Evolutionary conservation across 768 basidiomycete genomes (phyloP).

Genomic region (Auricularia cornea): DNA sequence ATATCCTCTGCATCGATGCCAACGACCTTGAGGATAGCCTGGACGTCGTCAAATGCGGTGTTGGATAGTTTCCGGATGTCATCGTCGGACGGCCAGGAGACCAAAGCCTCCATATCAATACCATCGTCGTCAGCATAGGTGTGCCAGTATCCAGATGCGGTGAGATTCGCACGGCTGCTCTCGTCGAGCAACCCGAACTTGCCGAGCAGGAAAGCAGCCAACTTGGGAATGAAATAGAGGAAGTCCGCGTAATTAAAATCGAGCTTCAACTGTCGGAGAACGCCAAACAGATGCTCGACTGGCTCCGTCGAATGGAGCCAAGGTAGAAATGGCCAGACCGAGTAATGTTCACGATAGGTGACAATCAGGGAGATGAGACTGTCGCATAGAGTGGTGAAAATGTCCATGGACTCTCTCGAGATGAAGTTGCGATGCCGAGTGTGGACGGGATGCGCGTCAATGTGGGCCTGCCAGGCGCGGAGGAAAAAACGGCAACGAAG

Average conservation of each 20-base stretch:
- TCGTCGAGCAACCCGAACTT: background rate
- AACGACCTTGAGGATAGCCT: background rate
- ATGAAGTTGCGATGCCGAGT: constrained; percentile 14
- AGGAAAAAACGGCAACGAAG: constrained; percentile 18
- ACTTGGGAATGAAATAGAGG: constrained; percentile 16
- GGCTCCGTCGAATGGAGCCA: constrained; percentile 26
- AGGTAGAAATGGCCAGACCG: constrained; percentile 17
- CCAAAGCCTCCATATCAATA: constrained; percentile 14
- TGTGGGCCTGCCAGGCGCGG: constrained; percentile 16
- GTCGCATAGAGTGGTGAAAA: constrained; percentile 15
- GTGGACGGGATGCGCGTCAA: constrained; percentile 14
- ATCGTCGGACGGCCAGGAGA: constrained; percentile 13
- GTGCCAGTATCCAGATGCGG: constrained; percentile 17
- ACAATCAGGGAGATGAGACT: constrained; percentile 16
- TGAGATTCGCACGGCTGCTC: background rate
- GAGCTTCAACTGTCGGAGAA: constrained; percentile 13
- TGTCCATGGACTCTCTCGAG: constrained; percentile 16
- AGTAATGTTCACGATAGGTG: constrained; percentile 11
- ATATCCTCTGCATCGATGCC: background rate
- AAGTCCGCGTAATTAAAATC: constrained; percentile 20
- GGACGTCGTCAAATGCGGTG: background rate
- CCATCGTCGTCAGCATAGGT: constrained; percentile 19
- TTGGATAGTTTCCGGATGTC: constrained; percentile 7
- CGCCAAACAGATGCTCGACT: constrained; percentile 25
- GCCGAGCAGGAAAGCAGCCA: background rate